Evolutionary conservation across 345 rosid species (phyloP).

Genomic region (Eucalyptus cloeziana): DNA sequence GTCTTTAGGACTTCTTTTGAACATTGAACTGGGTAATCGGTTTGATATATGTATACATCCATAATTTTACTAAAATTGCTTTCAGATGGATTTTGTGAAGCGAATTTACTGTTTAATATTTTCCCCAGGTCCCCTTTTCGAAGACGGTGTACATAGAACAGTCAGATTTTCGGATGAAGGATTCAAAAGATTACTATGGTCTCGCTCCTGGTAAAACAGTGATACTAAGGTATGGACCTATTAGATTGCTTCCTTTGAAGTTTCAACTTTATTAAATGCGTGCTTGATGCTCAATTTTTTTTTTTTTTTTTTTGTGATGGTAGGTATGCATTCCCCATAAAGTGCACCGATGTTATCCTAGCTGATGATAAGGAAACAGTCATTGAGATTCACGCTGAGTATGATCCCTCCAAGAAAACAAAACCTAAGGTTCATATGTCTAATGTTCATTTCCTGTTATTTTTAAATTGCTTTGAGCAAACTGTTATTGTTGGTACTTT

Average conservation of each 20-base stretch:
- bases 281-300: not conserved
- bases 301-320: not conserved
- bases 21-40: not conserved
- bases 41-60: not conserved
- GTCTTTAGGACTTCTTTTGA: not conserved
- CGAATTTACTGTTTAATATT: not conserved
- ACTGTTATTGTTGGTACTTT: not conserved
- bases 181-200: conserved; percentile 93
- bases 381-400: conserved; percentile 66
- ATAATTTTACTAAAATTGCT: not conserved
- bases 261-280: not conserved
- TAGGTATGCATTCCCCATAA: conserved; percentile 70
- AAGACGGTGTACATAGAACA: conserved; percentile 73
- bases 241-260: not conserved
- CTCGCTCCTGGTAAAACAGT: conserved; percentile 94
- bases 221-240: conserved; percentile 49
- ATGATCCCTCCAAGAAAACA: conserved; percentile 73
- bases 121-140: conserved; percentile 62
- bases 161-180: conserved; percentile 86
- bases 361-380: conserved; percentile 73
- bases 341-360: conserved; percentile 53
- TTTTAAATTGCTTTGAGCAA: not conserved
- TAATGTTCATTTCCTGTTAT: not conserved
- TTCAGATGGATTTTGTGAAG: not conserved
- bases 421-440: conserved; percentile 66